These are phyloP conservation scores for Trametopsis cervina DNA, from an alignment of 768 basidiomycete species.

Conservation along the genomic window DNA sequence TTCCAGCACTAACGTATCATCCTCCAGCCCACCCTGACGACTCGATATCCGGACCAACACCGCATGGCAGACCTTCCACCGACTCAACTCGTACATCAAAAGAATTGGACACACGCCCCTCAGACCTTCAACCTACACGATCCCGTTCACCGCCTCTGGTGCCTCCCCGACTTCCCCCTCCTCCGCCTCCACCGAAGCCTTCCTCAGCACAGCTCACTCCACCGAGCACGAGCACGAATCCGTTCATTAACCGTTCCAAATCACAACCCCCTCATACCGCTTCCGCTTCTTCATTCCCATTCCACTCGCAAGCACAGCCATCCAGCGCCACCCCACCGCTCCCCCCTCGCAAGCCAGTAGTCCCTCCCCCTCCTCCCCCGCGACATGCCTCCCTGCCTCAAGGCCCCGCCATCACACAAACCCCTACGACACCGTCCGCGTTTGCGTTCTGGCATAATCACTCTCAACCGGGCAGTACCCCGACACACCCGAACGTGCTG, in stretches of 20 bases:
- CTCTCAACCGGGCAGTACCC: conserved; percentile 3
- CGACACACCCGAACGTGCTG: conserved; percentile 39
- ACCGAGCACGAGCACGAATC: conserved; percentile 28
- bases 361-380: conserved; percentile 31
- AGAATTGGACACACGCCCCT: neutral
- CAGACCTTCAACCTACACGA: neutral
- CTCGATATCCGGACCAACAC: conserved; percentile 11
- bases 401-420: conserved; percentile 2
- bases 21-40: conserved; percentile 6
- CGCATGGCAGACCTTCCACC: conserved; percentile 11
- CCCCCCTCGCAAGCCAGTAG: conserved; percentile 42
- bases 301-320: conserved; percentile 1
- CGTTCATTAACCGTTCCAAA: conserved; percentile 28
- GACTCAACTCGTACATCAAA: neutral
- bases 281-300: neutral
- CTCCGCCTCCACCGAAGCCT: conserved; percentile 15
- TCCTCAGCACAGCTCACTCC: conserved; percentile 7
- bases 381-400: conserved; percentile 27
- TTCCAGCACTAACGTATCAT: too few relatives aligned
- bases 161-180: conserved; percentile 1
- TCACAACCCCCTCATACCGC: conserved; percentile 6
- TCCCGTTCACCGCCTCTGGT: conserved; percentile 5
- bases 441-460: conserved; percentile 16
- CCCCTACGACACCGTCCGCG: conserved; percentile 7
- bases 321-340: conserved; percentile 32